Conservation (phyloP, 805 yeast genomes). For the Cephaloascus albidus region DNA sequence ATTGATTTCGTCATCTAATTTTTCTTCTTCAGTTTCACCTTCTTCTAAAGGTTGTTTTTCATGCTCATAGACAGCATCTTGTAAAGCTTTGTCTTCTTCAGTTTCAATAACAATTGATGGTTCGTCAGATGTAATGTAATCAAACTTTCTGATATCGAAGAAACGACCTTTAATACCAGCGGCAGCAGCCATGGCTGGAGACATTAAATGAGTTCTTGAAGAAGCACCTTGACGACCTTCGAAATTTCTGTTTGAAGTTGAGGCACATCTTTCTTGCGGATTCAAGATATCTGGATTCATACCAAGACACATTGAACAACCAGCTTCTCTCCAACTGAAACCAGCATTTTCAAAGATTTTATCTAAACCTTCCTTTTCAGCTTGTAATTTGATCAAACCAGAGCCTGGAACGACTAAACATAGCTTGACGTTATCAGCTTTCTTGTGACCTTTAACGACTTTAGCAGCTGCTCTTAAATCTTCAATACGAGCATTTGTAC, state of each 20-base stretch:
- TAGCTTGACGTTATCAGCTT: slow-evolving; percentile 70
- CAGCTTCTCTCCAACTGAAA: slow-evolving; percentile 99
- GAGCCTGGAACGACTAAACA: slow-evolving; percentile 97
- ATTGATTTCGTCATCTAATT: slow-evolving; percentile 40
- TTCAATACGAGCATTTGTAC: slow-evolving; percentile 96
- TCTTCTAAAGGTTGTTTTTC: slow-evolving; percentile 55
- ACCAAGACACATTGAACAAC: slow-evolving; percentile 99
- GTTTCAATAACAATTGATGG: slow-evolving; percentile 42
- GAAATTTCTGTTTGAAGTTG: slow-evolving; percentile 96
- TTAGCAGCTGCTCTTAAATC: slow-evolving; percentile 93
- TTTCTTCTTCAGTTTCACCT: slow-evolving; percentile 38
- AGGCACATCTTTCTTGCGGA: slow-evolving; percentile 97
- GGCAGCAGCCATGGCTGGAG: slow-evolving; percentile 99
- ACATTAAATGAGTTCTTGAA: slow-evolving; percentile 94
- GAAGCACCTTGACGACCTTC: slow-evolving; percentile 98
- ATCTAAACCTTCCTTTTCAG: slow-evolving; percentile 92
- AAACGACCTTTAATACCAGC: slow-evolving; percentile 91
- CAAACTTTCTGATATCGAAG: slow-evolving; percentile 79
- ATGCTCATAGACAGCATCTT: slow-evolving; percentile 63
- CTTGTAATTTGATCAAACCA: slow-evolving; percentile 87
- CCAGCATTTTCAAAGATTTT: slow-evolving; percentile 88
- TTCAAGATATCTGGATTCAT: slow-evolving; percentile 97
- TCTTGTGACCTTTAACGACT: slow-evolving; percentile 83
- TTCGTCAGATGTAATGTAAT: slow-evolving; percentile 48
- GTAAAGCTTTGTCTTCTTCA: slow-evolving; percentile 44